Evolutionary conservation across 306 rosid species (phyloP), one percentile per base, ranked within the genome.

Genomic region (Rubus parviflorus): DNA sequence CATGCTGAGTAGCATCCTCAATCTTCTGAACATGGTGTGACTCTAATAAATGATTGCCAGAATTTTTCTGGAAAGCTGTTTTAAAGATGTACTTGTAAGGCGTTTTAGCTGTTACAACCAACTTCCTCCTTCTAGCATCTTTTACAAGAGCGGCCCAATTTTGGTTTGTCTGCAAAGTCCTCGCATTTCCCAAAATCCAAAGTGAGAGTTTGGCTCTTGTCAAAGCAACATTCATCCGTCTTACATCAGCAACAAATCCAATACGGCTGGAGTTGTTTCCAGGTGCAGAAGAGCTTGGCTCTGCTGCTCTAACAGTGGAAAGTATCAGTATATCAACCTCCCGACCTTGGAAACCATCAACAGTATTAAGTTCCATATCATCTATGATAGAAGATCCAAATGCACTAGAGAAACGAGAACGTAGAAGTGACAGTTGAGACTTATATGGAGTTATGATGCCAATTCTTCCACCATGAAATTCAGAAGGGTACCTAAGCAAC

Each of bases 221-320:
- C 87, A 94, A 80, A 75, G 98, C 95, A 84, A 94, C 98, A 89
- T 94, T 94, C 98, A 94, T 94, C 85, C 98, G 90, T 86, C 98
- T 89, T 22, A 91, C 90, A 86, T 92, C 98, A 71, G 98, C 98
- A 79, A 94, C 98, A 87, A 94, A 94, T 70, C 98, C 98, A 66
- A 94, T 92, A 58, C 87, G 80, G 51, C 90, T 86, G 25, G 92
- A 86, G 75, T 79, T 89, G 45, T 68, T 74, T 81, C 82, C 83
- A 72, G 91, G 83, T 49, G 82, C 49, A 73, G 66, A 41, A 38
- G 79, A 69, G 79, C 81, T 82, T n/a, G 79, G 74, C 61, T 77
- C 83, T n/a, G 86, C 81, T 73, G 97, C 95, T 89, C 98, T 94
- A 54, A 94, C 98, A 52, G 98, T 92, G 76, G 98, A 94, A 77